Evolutionary conservation across 2,329 filamentous ascomycete genomes (phyloP).

Genomic region (Cladosporium cucumerinum): DNA sequence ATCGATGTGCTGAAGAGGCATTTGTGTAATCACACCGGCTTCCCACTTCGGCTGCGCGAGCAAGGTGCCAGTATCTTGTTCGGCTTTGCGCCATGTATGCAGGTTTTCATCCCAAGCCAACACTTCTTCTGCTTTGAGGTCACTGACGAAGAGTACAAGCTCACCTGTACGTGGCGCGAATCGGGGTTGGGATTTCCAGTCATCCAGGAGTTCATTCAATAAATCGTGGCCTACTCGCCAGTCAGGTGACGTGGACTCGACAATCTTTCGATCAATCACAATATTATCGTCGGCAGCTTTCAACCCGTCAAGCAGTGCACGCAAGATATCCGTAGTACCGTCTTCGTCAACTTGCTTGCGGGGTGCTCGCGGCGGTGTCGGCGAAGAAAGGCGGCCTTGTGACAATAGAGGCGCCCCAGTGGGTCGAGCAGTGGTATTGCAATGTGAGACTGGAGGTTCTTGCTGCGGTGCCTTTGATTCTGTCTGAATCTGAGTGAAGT

Average conservation of each 20-base stretch:
- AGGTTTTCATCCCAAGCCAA: conserved; percentile 32
- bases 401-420: not conserved
- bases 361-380: conserved; percentile 17
- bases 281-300: conserved; percentile 33
- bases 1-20: conserved; percentile 42
- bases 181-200: conserved; percentile 35
- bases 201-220: conserved; percentile 42
- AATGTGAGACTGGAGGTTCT: not conserved
- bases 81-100: conserved; percentile 22
- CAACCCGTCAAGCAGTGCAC: conserved; percentile 49
- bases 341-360: conserved; percentile 45
- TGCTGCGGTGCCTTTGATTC: not conserved
- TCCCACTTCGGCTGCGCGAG: conserved; percentile 49
- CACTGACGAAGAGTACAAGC: conserved; percentile 52
- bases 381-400: conserved; percentile 17
- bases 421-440: not conserved
- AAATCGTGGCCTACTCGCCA: conserved; percentile 52
- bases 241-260: conserved; percentile 52
- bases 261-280: conserved; percentile 44
- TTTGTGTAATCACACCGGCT: conserved; percentile 55
- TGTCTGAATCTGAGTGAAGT: not conserved
- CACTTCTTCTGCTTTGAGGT: conserved; percentile 29
- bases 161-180: conserved; percentile 57
- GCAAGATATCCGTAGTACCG: conserved; percentile 54
- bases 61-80: conserved; percentile 14